Conservation (phyloP, 2,329 filamentous ascomycete species). For the Dactylellina leptospora region DNA sequence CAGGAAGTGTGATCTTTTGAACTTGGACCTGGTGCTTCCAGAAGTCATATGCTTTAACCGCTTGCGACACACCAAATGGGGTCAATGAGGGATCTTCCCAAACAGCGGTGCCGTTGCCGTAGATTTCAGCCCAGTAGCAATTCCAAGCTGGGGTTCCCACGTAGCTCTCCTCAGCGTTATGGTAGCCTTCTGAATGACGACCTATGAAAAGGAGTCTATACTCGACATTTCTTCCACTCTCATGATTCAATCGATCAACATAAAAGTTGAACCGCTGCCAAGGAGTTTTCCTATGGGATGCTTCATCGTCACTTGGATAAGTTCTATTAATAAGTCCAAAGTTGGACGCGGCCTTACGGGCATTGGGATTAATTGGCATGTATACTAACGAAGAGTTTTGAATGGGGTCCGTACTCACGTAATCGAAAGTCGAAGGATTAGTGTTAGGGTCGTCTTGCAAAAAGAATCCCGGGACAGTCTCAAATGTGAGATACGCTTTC, state of each 20-base stretch:
- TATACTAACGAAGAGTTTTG: not conserved
- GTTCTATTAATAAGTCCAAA: slow-evolving; percentile 72
- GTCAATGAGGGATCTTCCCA: slow-evolving; percentile 74
- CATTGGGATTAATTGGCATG: not conserved
- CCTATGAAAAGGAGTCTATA: slow-evolving; percentile 75
- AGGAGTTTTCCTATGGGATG: slow-evolving; percentile 64
- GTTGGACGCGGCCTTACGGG: slow-evolving; percentile 68
- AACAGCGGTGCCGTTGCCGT: slow-evolving; percentile 70
- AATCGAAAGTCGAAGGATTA: slow-evolving; percentile 69
- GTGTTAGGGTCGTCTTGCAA: slow-evolving; percentile 71
- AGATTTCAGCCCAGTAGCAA: slow-evolving; percentile 72
- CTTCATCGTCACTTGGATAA: slow-evolving; percentile 67
- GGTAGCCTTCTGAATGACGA: slow-evolving; percentile 74
- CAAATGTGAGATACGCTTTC: slow-evolving; percentile 42
- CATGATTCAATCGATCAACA: slow-evolving; percentile 66
- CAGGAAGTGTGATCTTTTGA: slow-evolving; percentile 69
- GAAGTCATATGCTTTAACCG: slow-evolving; percentile 68
- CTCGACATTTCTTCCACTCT: slow-evolving; percentile 62
- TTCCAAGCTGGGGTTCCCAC: slow-evolving; percentile 77
- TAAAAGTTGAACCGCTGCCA: slow-evolving; percentile 72
- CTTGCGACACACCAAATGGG: slow-evolving; percentile 67
- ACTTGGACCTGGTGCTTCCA: slow-evolving; percentile 66
- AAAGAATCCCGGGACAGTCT: slow-evolving; percentile 70
- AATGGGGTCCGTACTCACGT: slow-evolving; percentile 63
- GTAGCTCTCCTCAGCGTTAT: slow-evolving; percentile 70